Conservation (phyloP, 495 filamentous ascomycete genomes). For the Daldinia childiae region DNA sequence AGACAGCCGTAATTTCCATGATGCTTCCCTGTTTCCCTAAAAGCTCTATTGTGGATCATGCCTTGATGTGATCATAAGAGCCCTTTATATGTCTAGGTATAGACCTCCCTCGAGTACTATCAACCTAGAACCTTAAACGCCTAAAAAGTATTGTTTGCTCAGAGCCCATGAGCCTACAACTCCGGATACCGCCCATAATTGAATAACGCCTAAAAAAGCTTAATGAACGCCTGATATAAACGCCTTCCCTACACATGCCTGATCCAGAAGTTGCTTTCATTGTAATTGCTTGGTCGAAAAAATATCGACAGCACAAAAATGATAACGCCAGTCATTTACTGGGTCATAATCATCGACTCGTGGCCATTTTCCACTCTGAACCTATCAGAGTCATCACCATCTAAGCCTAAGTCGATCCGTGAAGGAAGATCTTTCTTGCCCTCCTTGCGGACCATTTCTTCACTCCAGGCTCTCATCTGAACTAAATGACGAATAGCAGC, state of each 20-base stretch:
- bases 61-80: constrained; percentile 13
- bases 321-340: not conserved
- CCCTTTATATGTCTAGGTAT: constrained; percentile 10
- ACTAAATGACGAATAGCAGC: constrained; percentile 82
- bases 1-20: constrained; percentile 3
- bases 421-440: constrained; percentile 79
- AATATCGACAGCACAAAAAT: not conserved
- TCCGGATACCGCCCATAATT: constrained; percentile 8
- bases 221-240: constrained; percentile 14
- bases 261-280: not conserved
- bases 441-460: constrained; percentile 73
- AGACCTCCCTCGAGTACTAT: constrained; percentile 4
- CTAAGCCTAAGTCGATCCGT: constrained; percentile 75
- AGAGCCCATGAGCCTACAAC: constrained; percentile 4
- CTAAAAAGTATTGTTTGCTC: constrained; percentile 2
- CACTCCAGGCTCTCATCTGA: constrained; percentile 84
- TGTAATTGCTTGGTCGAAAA: not conserved
- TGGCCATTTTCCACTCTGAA: constrained; percentile 56
- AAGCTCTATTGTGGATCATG: constrained; percentile 11
- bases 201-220: constrained; percentile 16
- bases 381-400: constrained; percentile 54
- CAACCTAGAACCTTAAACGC: constrained; percentile 24
- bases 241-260: not conserved
- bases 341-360: constrained; percentile 69
- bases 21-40: constrained; percentile 10